Evolutionary conservation across 371 early-diverging fungal species (phyloP).

Genomic region (Mortierella sp.): DNA sequence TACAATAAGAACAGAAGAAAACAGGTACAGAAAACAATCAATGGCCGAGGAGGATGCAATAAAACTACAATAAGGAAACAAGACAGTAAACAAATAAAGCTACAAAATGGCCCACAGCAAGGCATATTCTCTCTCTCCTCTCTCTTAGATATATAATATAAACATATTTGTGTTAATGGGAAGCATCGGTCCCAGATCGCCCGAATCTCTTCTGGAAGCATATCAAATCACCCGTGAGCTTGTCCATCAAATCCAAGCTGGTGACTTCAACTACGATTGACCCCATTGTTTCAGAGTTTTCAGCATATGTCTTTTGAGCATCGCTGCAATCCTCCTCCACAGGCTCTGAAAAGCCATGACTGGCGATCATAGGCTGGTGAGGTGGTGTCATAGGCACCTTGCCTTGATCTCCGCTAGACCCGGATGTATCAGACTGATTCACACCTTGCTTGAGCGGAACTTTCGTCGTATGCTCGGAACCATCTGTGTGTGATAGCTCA

Average conservation of each 20-base stretch:
- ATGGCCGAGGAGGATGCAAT: not conserved
- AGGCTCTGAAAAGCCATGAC: not conserved
- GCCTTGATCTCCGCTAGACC: not conserved
- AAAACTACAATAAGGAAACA: not conserved
- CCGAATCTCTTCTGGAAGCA: slow-evolving; percentile 58
- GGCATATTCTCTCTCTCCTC: not conserved
- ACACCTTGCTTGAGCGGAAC: too few species aligned
- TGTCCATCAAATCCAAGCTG: slow-evolving; percentile 62
- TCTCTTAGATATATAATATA: not conserved
- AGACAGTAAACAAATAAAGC: not conserved
- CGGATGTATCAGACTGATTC: not conserved
- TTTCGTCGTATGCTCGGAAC: slow-evolving; percentile 5
- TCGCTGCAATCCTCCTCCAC: not conserved
- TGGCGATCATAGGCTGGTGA: slow-evolving; percentile 16
- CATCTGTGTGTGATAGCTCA: slow-evolving; percentile 24
- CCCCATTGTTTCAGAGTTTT: not conserved
- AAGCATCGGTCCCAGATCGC: not conserved
- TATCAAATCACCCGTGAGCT: slow-evolving; percentile 58
- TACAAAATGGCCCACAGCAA: not conserved
- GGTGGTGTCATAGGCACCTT: slow-evolving; percentile 38
- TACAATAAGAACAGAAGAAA: slow-evolving; percentile 55
- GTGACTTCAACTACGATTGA: slow-evolving; percentile 12
- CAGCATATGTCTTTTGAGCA: not conserved
- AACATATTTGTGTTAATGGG: not conserved
- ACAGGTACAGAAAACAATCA: slow-evolving; percentile 30